A percentile compares a stretch with the other conserved stretches of the same genome.
These are phyloP conservation scores for Russula lepida DNA, from an alignment of 768 basidiomycete genomes.

Conservation along the genomic window DNA sequence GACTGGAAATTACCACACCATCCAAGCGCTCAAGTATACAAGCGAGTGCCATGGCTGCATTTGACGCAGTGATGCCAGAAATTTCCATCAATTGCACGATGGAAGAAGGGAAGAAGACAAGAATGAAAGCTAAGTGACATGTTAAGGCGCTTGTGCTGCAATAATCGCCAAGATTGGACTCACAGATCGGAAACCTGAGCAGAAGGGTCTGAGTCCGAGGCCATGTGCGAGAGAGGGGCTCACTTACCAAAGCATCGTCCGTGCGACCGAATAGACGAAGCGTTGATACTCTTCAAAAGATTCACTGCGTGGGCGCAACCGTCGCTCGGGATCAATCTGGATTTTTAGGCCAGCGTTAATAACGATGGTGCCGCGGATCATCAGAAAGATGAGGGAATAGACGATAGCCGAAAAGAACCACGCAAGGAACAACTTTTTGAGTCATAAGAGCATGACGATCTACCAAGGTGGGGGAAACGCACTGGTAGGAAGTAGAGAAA, in stretches of 20 bases:
- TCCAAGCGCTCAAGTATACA: constrained; percentile 23
- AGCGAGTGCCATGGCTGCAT: constrained; percentile 41
- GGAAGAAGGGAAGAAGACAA: constrained; percentile 52
- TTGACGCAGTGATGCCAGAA: constrained; percentile 42
- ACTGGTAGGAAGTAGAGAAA: constrained; percentile 59
- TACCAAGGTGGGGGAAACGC: constrained; percentile 18
- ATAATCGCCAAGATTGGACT: constrained; percentile 20
- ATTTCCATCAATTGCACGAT: constrained; percentile 41
- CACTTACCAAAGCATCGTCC: constrained; percentile 63
- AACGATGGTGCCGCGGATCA: constrained; percentile 48
- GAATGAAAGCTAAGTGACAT: constrained; percentile 46
- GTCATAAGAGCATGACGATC: background rate
- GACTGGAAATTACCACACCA: constrained; percentile 33
- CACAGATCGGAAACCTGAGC: constrained; percentile 53
- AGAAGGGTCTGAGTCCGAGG: constrained; percentile 4
- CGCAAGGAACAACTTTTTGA: constrained; percentile 46
- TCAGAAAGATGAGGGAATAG: constrained; percentile 54
- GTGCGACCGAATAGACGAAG: constrained; percentile 53
- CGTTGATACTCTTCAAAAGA: constrained; percentile 44
- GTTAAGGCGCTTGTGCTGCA: constrained; percentile 7
- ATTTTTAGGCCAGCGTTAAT: constrained; percentile 45
- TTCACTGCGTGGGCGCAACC: constrained; percentile 29
- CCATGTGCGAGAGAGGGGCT: background rate
- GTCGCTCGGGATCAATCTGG: constrained; percentile 40
- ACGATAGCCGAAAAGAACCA: constrained; percentile 46